Evolutionary conservation across 805 yeast species (phyloP).

Genomic region (Metschnikowia arizonensis): DNA sequence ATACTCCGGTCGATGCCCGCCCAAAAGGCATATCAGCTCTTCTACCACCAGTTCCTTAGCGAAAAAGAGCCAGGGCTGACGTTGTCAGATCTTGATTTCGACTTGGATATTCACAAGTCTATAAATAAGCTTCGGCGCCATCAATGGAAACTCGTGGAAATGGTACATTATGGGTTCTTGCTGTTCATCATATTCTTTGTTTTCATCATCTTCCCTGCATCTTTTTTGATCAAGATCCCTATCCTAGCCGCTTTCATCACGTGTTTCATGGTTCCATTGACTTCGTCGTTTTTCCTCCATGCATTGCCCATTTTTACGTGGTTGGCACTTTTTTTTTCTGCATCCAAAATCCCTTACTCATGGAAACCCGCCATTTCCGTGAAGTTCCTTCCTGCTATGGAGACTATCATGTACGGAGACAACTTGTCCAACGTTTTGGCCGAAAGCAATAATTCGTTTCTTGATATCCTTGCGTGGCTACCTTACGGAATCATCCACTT

Average conservation of each 20-base stretch:
- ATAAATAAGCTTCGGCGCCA: slow-evolving; percentile 40
- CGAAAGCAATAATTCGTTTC: slow-evolving; percentile 54
- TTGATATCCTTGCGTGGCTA: slow-evolving; percentile 89
- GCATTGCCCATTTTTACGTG: slow-evolving; percentile 83
- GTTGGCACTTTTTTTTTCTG: slow-evolving; percentile 77
- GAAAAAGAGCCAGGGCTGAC: slow-evolving; percentile 49
- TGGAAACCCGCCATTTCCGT: slow-evolving; percentile 89
- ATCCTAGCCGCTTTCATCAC: slow-evolving; percentile 40
- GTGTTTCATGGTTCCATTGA: slow-evolving; percentile 62
- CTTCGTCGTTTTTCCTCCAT: slow-evolving; percentile 78
- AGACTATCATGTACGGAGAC: slow-evolving; percentile 88
- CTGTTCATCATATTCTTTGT: slow-evolving; percentile 54
- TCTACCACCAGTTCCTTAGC: slow-evolving; percentile 50
- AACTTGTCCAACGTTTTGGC: slow-evolving; percentile 82
- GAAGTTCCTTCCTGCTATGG: slow-evolving; percentile 84
- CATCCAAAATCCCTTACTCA: slow-evolving; percentile 65
- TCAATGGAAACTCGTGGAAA: slow-evolving; percentile 45
- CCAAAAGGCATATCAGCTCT: slow-evolving; percentile 39
- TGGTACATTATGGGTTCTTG: slow-evolving; percentile 48
- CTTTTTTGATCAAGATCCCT: slow-evolving; percentile 39
- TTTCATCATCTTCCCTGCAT: slow-evolving; percentile 54
- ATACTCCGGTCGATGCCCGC: slow-evolving; percentile 26
- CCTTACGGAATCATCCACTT: slow-evolving; percentile 93
- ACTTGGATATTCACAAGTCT: slow-evolving; percentile 42
- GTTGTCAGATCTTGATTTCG: slow-evolving; percentile 49